phyloP scores from a whole-genome alignment of 2,329 filamentous ascomycete genomes.

The Lasiodiplodia sp. region DNA sequence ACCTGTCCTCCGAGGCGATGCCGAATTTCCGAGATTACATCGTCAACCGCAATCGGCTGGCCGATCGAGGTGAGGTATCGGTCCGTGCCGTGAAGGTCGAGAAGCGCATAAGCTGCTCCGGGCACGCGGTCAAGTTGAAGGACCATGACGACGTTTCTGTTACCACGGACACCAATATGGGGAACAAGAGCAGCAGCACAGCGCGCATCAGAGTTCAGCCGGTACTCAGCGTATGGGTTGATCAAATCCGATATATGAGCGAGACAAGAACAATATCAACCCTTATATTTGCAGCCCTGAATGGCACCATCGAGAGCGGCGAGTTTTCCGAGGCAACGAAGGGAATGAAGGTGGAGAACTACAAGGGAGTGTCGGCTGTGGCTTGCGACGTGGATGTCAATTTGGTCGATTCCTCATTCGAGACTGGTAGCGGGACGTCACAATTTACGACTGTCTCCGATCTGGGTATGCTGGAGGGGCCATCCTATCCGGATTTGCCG shows the following conservation, averaged over 20 bases:
- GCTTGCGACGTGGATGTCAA: constrained; percentile 26
- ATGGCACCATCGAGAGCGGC: constrained; percentile 21
- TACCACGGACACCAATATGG: neutral
- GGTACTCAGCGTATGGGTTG: constrained; percentile 26
- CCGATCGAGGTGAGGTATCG: constrained; percentile 4
- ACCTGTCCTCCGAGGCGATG: constrained; percentile 18
- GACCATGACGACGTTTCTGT: constrained; percentile 8
- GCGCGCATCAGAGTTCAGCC: constrained; percentile 15
- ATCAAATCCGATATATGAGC: constrained; percentile 13
- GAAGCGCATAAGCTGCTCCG: constrained; percentile 13
- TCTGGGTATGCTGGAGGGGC: constrained; percentile 4
- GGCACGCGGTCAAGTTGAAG: constrained; percentile 3
- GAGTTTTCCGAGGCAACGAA: neutral
- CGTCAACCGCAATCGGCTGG: constrained; percentile 11
- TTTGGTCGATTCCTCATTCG: constrained; percentile 8
- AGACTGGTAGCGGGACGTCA: neutral
- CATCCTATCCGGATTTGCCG: neutral
- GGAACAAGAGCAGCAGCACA: neutral
- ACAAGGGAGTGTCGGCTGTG: constrained; percentile 1
- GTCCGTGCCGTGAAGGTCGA: constrained; percentile 19
- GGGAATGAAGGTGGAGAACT: neutral
- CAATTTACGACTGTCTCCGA: neutral
- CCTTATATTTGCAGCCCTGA: constrained; percentile 22
- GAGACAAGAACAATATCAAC: constrained; percentile 16
- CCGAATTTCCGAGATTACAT: constrained; percentile 19